Percentiles rank a stretch among this genome's conserved stretches.
Evolutionary conservation across 2,329 filamentous ascomycete genomes (phyloP).

Genomic region (Fusarium burgessii): DNA sequence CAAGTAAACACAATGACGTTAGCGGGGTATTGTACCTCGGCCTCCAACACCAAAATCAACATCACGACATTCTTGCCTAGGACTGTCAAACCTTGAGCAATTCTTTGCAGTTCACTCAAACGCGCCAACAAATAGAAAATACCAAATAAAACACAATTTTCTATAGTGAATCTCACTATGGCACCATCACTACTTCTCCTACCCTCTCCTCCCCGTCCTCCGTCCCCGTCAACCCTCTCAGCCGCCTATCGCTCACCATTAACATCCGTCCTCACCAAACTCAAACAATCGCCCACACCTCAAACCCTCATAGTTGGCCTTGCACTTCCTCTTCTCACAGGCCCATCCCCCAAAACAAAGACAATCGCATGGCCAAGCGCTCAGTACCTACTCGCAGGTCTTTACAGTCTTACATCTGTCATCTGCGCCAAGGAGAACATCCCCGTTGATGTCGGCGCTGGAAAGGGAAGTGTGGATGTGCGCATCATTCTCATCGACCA

Average conservation of each 20-base stretch:
- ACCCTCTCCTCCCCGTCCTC: slow-evolving; percentile 70
- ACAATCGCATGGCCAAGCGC: slow-evolving; percentile 73
- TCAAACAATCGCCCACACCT: slow-evolving; percentile 52
- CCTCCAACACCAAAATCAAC: background rate
- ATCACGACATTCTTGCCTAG: background rate
- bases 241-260: slow-evolving; percentile 72
- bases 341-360: slow-evolving; percentile 55
- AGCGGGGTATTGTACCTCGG: slow-evolving; percentile 7
- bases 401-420: slow-evolving; percentile 83
- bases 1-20: slow-evolving; percentile 5
- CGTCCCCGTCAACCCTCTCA: slow-evolving; percentile 63
- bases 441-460: slow-evolving; percentile 67
- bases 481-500: slow-evolving; percentile 81
- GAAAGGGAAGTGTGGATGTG: slow-evolving; percentile 77
- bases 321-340: slow-evolving; percentile 70
- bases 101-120: fast-evolving
- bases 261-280: slow-evolving; percentile 62
- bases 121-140: fast-evolving
- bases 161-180: background rate
- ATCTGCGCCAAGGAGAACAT: slow-evolving; percentile 73
- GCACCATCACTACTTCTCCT: slow-evolving; percentile 66
- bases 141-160: fast-evolving
- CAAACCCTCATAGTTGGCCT: slow-evolving; percentile 67
- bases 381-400: slow-evolving; percentile 78
- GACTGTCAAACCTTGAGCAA: fast-evolving